Evolutionary conservation across 2,329 filamentous ascomycete genomes (phyloP).

Genomic region (Fusarium sp.): DNA sequence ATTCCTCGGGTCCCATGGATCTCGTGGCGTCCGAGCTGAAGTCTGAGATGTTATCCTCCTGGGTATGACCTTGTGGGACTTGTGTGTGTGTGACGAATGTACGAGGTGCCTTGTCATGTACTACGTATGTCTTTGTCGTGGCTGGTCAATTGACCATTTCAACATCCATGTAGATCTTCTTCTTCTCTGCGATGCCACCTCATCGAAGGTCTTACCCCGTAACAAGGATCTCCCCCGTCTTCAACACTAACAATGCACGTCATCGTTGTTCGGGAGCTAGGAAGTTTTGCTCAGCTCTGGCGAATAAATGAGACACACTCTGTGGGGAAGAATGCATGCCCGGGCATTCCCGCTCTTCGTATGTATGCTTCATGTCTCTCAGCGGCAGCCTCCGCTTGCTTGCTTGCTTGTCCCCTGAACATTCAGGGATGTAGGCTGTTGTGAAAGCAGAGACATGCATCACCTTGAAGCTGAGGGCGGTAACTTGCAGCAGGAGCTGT

Average conservation of each 20-base stretch:
- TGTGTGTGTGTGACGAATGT: neutral
- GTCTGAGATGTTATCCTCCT: neutral
- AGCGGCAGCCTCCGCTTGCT: neutral
- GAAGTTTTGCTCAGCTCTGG: neutral
- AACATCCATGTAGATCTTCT: neutral
- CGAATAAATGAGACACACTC: neutral
- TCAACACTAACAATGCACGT: neutral
- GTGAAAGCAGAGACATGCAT: neutral
- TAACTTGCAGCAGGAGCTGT: neutral
- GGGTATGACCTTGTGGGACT: neutral
- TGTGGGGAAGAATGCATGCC: neutral
- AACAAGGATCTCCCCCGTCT: conserved; percentile 1
- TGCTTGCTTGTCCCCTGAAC: neutral
- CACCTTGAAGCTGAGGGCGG: neutral
- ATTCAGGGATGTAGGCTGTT: neutral
- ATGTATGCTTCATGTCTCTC: neutral
- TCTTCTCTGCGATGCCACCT: neutral
- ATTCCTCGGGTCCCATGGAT: neutral
- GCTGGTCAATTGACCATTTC: neutral
- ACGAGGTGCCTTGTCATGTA: neutral
- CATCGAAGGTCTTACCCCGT: neutral
- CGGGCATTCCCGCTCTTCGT: conserved; percentile 1
- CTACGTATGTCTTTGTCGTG: neutral
- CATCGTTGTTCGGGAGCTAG: conserved; percentile 3
- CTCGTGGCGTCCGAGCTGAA: neutral